Evolutionary conservation across 805 yeast species (phyloP).

Genomic region (Ogataea nakhonphanomensis): DNA sequence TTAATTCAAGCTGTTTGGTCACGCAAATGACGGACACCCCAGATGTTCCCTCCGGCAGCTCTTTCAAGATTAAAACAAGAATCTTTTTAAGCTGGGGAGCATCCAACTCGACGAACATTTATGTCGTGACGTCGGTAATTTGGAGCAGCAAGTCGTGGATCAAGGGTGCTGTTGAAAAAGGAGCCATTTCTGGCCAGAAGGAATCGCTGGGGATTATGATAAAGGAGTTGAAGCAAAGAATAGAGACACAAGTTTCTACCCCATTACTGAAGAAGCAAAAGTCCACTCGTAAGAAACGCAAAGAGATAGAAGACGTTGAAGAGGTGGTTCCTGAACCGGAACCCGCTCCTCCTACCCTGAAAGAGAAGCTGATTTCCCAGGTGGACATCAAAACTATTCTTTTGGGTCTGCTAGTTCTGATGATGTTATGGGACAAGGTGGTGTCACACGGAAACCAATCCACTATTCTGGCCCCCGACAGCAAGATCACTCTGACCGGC

Average conservation of each 20-base stretch:
- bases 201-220: slow-evolving; percentile 51
- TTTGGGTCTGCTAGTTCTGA: slow-evolving; percentile 18
- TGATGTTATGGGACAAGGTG: slow-evolving; percentile 21
- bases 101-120: slow-evolving; percentile 49
- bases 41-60: slow-evolving; percentile 77
- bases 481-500: slow-evolving; percentile 39
- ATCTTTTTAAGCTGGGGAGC: slow-evolving; percentile 61
- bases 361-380: slow-evolving; percentile 19
- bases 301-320: slow-evolving; percentile 17
- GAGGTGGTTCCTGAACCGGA: slow-evolving; percentile 8
- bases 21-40: slow-evolving; percentile 65
- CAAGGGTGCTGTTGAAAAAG: slow-evolving; percentile 70
- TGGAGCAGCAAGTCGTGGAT: slow-evolving; percentile 82
- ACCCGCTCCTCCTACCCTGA: slow-evolving; percentile 11
- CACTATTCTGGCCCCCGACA: background rate
- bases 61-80: slow-evolving; percentile 60
- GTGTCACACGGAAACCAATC: background rate
- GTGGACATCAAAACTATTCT: slow-evolving; percentile 23
- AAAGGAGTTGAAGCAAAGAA: slow-evolving; percentile 41
- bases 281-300: slow-evolving; percentile 20
- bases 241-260: slow-evolving; percentile 21
- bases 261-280: slow-evolving; percentile 11
- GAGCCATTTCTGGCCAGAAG: slow-evolving; percentile 69
- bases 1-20: slow-evolving; percentile 44
- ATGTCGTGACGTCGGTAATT: slow-evolving; percentile 52